A percentile compares a stretch with the other conserved stretches of the same genome.
Conservation (phyloP, 148 eudicot genomes). For the Cornus controversa region DNA sequence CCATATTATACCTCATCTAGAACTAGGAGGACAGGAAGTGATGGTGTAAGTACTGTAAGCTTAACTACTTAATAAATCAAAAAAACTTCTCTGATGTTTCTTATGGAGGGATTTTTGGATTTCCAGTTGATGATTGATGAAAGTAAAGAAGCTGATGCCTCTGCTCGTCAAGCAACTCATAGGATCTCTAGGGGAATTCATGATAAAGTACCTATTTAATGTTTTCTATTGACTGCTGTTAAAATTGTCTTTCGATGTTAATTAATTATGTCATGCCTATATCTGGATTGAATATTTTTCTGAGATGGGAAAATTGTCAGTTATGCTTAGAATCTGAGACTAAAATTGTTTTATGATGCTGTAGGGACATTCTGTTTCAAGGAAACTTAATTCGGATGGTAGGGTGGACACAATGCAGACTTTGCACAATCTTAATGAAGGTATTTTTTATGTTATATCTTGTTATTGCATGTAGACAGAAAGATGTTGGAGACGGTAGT, state of each 20-base stretch:
- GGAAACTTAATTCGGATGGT: slow-evolving; percentile 34
- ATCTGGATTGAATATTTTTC: neutral
- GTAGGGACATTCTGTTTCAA: slow-evolving; percentile 51
- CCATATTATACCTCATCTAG: slow-evolving; percentile 54
- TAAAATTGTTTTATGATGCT: neutral
- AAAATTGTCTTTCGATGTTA: neutral
- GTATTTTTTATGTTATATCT: slow-evolving; percentile 16
- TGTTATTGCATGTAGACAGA: neutral
- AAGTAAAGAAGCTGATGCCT: slow-evolving; percentile 82
- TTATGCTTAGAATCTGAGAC: neutral
- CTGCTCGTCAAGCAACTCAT: slow-evolving; percentile 80
- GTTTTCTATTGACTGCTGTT: neutral
- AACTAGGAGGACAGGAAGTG: slow-evolving; percentile 60
- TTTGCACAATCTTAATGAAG: slow-evolving; percentile 54
- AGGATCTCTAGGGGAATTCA: slow-evolving; percentile 79
- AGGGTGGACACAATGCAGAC: slow-evolving; percentile 48
- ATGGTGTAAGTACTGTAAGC: slow-evolving; percentile 55
- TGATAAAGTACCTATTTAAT: slow-evolving; percentile 29
- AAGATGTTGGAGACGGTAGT: slow-evolving; percentile 1
- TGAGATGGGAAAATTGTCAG: neutral
- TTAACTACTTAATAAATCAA: neutral
- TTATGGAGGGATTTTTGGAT: neutral
- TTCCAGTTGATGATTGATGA: slow-evolving; percentile 72
- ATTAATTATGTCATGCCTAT: neutral
- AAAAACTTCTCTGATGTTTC: slow-evolving; percentile 1